Evolutionary conservation across 208 protist species (phyloP).

Genomic region (Zelonia costaricensis): DNA sequence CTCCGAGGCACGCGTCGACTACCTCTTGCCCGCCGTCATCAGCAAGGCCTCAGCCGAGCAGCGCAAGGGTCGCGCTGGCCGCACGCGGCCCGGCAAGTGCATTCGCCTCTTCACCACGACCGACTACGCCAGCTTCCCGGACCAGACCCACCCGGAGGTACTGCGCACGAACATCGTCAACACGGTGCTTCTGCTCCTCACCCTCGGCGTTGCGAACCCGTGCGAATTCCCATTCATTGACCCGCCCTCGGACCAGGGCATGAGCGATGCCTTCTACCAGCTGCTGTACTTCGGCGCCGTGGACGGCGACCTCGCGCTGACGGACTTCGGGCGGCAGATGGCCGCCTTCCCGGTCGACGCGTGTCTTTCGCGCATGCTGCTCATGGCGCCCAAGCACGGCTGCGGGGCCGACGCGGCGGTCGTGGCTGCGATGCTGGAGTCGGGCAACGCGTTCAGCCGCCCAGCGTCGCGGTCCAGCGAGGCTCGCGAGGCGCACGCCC

Average conservation of each 20-base stretch:
- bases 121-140: constrained; percentile 81
- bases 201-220: constrained; percentile 96
- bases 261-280: constrained; percentile 96
- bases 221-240: constrained; percentile 98
- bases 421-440: constrained; percentile 89
- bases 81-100: constrained; percentile 98
- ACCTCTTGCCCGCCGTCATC: constrained; percentile 97
- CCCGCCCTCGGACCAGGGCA: constrained; percentile 94
- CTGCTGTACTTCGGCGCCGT: constrained; percentile 98
- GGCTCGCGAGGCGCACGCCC: constrained; percentile 42
- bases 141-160: constrained; percentile 94
- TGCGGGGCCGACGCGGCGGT: constrained; percentile 83
- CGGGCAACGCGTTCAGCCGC: constrained; percentile 65
- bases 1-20: constrained; percentile 95
- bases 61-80: constrained; percentile 98
- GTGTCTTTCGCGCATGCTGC: constrained; percentile 94
- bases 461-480: constrained; percentile 36
- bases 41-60: constrained; percentile 98
- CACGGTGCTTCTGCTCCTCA: constrained; percentile 95
- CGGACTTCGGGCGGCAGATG: constrained; percentile 69
- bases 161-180: constrained; percentile 96
- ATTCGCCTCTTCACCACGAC: constrained; percentile 95
- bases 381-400: constrained; percentile 64
- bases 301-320: constrained; percentile 92
- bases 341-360: constrained; percentile 84